A percentile compares a stretch with the other conserved stretches of the same genome.
Conservation (phyloP, 352 stramenopile species). For the Labyrinthula sp. region DNA sequence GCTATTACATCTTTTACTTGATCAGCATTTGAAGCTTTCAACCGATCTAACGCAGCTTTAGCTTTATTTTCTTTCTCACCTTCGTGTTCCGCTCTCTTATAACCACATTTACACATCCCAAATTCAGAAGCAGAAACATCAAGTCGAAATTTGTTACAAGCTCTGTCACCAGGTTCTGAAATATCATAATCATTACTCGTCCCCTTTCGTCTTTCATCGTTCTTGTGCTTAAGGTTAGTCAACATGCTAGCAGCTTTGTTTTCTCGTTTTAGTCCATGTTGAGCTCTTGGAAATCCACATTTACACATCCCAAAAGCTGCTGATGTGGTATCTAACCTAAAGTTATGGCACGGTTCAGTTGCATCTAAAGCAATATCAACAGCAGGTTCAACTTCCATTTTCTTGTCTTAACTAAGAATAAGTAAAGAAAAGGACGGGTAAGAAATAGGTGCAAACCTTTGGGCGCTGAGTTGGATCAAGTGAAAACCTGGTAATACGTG, state of each 20-base stretch:
- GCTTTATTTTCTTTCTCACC: slow-evolving; percentile 18
- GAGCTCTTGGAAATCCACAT: slow-evolving; percentile 13
- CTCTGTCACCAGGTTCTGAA: too few relatives aligned
- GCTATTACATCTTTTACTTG: neutral
- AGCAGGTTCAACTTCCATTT: too few relatives aligned
- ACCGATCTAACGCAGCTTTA: slow-evolving; percentile 2
- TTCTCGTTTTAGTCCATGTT: slow-evolving; percentile 4
- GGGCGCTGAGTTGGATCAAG: too few relatives aligned
- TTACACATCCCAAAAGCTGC: slow-evolving; percentile 24
- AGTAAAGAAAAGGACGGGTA: too few relatives aligned
- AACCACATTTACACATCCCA: slow-evolving; percentile 28
- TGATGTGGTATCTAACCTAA: slow-evolving; percentile 19
- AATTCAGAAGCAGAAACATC: slow-evolving; percentile 23
- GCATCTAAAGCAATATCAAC: too few relatives aligned
- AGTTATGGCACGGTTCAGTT: slow-evolving; percentile 8
- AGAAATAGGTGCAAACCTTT: too few relatives aligned
- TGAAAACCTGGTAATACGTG: too few relatives aligned
- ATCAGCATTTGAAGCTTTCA: slow-evolving; percentile 1
- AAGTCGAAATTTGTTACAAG: slow-evolving; percentile 25
- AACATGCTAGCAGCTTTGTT: slow-evolving; percentile 26
- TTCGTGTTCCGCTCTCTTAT: slow-evolving; percentile 16
- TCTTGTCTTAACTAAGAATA: too few relatives aligned
- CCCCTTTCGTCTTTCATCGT: neutral
- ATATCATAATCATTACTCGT: too few relatives aligned
- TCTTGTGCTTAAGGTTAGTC: slow-evolving; percentile 3